Conservation (phyloP, 305 asterid species). For the Ilex paraguariensis region DNA sequence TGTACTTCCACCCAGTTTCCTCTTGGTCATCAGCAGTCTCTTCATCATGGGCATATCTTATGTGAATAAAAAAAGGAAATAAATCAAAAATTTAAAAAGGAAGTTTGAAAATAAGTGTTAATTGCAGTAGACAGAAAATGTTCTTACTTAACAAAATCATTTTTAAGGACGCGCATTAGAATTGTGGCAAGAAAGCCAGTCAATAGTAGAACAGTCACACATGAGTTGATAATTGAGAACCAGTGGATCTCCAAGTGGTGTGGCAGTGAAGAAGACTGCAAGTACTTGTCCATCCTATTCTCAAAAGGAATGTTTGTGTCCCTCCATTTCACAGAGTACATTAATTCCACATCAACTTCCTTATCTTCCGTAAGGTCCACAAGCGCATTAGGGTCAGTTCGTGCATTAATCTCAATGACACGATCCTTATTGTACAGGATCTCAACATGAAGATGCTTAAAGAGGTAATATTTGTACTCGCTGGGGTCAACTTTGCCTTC, state of each 20-base stretch:
- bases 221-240: slow-evolving; percentile 30
- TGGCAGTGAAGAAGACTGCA: slow-evolving; percentile 18
- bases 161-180: slow-evolving; percentile 30
- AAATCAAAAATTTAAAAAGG: background rate
- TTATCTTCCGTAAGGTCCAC: slow-evolving; percentile 24
- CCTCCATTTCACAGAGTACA: slow-evolving; percentile 28
- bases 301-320: slow-evolving; percentile 22
- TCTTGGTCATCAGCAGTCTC: slow-evolving; percentile 30
- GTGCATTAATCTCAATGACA: slow-evolving; percentile 24
- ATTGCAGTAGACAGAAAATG: background rate
- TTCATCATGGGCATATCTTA: slow-evolving; percentile 32
- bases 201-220: slow-evolving; percentile 29
- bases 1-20: slow-evolving; percentile 34
- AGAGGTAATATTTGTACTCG: slow-evolving; percentile 22
- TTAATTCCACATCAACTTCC: slow-evolving; percentile 23
- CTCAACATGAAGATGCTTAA: slow-evolving; percentile 23
- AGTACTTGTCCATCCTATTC: slow-evolving; percentile 27
- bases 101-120: background rate
- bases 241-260: slow-evolving; percentile 30
- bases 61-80: background rate
- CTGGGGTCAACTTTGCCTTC: slow-evolving; percentile 23
- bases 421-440: slow-evolving; percentile 17
- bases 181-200: slow-evolving; percentile 31
- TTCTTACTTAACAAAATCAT: slow-evolving; percentile 29
- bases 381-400: slow-evolving; percentile 18